These are phyloP conservation scores for Lentinula boryana DNA, from an alignment of 768 basidiomycete species.

Conservation along the genomic window DNA sequence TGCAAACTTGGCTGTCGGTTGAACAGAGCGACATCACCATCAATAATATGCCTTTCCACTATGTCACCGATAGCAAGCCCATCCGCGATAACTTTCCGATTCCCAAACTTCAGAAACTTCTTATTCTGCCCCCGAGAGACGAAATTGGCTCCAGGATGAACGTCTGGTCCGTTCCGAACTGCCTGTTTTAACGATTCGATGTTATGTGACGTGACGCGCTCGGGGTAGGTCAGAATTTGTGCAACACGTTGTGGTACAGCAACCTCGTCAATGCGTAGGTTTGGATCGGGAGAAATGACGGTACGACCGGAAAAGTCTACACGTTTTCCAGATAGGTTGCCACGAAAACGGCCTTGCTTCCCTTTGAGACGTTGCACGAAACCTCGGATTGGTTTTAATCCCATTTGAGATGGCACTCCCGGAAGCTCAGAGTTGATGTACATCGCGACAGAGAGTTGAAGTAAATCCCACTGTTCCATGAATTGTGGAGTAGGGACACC, in stretches of 20 bases:
- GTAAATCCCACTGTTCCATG: conserved; percentile 99
- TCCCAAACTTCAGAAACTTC: conserved; percentile 86
- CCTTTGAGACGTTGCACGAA: conserved; percentile 98
- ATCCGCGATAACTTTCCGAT: conserved; percentile 75
- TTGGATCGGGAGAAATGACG: conserved; percentile 99
- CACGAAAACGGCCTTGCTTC: conserved; percentile 97
- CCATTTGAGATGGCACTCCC: conserved; percentile 81
- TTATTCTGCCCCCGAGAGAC: conserved; percentile 82
- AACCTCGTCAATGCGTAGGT: conserved; percentile 96
- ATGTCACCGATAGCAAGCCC: conserved; percentile 81
- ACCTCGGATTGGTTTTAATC: conserved; percentile 92
- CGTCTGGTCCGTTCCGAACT: conserved; percentile 81
- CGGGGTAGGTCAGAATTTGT: conserved; percentile 93
- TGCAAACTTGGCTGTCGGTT: conserved; percentile 99
- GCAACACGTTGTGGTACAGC: conserved; percentile 96
- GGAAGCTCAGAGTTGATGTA: conserved; percentile 98
- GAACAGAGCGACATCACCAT: conserved; percentile 95
- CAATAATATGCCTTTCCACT: conserved; percentile 91
- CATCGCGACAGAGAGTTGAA: conserved; percentile 92
- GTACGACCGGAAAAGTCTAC: conserved; percentile 98
- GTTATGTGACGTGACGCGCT: conserved; percentile 90
- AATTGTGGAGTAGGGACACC: conserved; percentile 85
- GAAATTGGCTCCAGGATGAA: conserved; percentile 95
- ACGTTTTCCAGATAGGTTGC: conserved; percentile 97
- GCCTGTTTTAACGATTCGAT: conserved; percentile 70